Evolutionary conservation across 2,329 filamentous ascomycete species (phyloP), one percentile per base, ranked within the genome.

Genomic region (Diaporthe sp.): DNA sequence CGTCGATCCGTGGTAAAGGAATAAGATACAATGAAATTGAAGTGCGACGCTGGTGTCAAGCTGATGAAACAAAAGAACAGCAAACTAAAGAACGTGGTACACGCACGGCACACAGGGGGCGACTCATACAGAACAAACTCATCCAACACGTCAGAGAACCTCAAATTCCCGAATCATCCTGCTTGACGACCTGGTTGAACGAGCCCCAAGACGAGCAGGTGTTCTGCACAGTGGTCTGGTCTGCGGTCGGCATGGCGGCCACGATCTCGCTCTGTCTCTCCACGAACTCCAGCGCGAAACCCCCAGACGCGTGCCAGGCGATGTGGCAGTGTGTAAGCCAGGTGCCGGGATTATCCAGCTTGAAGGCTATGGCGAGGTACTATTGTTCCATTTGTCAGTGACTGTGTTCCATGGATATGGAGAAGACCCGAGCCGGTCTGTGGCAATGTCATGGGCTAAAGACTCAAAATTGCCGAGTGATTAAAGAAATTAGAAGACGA

Each of bases 281-380:
- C 5, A 85, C 81, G 25, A 85, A 82, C 71, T 85, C 82, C 73
- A 85, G 77, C 1, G 82, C 81, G 19, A 85, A 79, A 1, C 84
- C 84, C 39, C 82, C 78, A 15, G 80, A 82, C 8, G 81, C 80
- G 72, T 85, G 84, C 82, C 77, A 78, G 34, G 77, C 78, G 57
- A 81, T 78, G 72, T 82, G 80, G 71, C 81, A 82, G 76, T 82
- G 80, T 25, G 81, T 74, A 6, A 80, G 72, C 80, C 81, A 82
- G 4, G 77, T 77, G 22, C 83, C 82, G 4, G 83, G 83, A 76
- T 84, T 85, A 72, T 84, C 82, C 25, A 81, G 77, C 75, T 81
- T 61, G 77, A 84, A 84, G 1, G 79, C 82, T 42, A 85, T 77
- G 12, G 82, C 81, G 13, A 84, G 67, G 75, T 82, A 82, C 65